Evolutionary conservation across 1,284 basidiomycete genomes (phyloP), one percentile per base, ranked within the genome.

Genomic region (Ganoderma sp.): DNA sequence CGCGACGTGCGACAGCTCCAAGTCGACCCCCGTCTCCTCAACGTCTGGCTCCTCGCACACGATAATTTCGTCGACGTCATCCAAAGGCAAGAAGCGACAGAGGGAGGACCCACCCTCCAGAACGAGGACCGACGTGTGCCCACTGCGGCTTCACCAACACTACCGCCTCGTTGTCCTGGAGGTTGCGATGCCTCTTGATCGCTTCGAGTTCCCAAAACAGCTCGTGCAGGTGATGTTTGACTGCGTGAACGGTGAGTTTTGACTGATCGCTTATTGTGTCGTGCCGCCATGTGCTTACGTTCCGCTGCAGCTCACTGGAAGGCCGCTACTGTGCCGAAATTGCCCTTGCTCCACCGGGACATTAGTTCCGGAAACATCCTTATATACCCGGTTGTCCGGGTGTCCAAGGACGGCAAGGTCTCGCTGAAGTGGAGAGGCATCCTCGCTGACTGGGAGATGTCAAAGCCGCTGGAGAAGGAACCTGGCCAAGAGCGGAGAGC

Each of bases 361-460:
- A 43, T 63, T 54, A 67, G 65, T 22, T 28, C 25, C 5, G 61
- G 61, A 8, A 64, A 67, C 19, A 64, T 67, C 8, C 45, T 64
- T 28, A 67, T 64, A 14, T 63, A 39, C 19, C 66, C 61, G 1
- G 41, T 28, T 9, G 61, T 63, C 17, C 34, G 28, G 32, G 39
- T 34, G 9, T n/a, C 60, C 25, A 57, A 62, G 9, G 42, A n/a
- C 4, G 66, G 67, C 1, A 4, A 28, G 19, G 37, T 19, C 7
- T 19, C 15, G 1, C n/a, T 68, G 10, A 19, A 41, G n/a, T 69
- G 71, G 68, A 62, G 19, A 12, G 71, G 69, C 12, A 45, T 70
- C 15, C 69, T 72, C 14, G 34, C 50, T 2, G 71, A 70, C 32
- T 72, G 71, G 71, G 71, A 72, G 37, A 45, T 72, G 22, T 61